Conservation (phyloP, 257 asterid species). For the Coffea eugenioides region DNA sequence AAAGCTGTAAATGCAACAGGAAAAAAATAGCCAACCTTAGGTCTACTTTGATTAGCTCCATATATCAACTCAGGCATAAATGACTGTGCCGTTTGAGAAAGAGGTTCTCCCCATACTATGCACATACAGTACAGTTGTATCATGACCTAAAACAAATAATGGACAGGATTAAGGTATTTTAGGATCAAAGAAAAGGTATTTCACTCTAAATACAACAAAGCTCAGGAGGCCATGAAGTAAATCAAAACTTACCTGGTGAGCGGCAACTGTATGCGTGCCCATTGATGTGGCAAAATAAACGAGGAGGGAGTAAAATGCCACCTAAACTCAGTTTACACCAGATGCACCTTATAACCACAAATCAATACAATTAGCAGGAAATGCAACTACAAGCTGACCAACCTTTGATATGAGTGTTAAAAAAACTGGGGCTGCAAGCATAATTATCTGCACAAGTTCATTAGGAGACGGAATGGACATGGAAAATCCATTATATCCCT, state of each 20-base stretch:
- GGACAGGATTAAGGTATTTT: slow-evolving; percentile 7
- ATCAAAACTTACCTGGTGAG: slow-evolving; percentile 70
- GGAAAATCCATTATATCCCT: slow-evolving; percentile 86
- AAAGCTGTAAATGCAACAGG: background rate
- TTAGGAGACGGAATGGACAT: slow-evolving; percentile 68
- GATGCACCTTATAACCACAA: slow-evolving; percentile 17
- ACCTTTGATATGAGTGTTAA: slow-evolving; percentile 94
- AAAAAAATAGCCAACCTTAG: slow-evolving; percentile 50
- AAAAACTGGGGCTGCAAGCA: slow-evolving; percentile 92
- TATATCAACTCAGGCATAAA: slow-evolving; percentile 88
- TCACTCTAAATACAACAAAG: slow-evolving; percentile 8
- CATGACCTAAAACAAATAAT: slow-evolving; percentile 61
- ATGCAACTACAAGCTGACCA: slow-evolving; percentile 24
- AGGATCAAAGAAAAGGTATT: background rate
- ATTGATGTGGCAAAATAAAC: slow-evolving; percentile 86
- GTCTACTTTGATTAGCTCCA: slow-evolving; percentile 73
- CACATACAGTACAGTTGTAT: slow-evolving; percentile 79
- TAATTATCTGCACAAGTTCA: slow-evolving; percentile 68
- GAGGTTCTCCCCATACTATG: slow-evolving; percentile 91
- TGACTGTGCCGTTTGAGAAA: slow-evolving; percentile 95
- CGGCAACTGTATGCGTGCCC: slow-evolving; percentile 78
- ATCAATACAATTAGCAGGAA: background rate
- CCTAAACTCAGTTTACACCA: slow-evolving; percentile 43
- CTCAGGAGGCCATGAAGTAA: slow-evolving; percentile 12
- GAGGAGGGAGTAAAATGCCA: slow-evolving; percentile 76